Conservation (phyloP, 2,329 filamentous ascomycete species). For the Botrytis sinoallii region DNA sequence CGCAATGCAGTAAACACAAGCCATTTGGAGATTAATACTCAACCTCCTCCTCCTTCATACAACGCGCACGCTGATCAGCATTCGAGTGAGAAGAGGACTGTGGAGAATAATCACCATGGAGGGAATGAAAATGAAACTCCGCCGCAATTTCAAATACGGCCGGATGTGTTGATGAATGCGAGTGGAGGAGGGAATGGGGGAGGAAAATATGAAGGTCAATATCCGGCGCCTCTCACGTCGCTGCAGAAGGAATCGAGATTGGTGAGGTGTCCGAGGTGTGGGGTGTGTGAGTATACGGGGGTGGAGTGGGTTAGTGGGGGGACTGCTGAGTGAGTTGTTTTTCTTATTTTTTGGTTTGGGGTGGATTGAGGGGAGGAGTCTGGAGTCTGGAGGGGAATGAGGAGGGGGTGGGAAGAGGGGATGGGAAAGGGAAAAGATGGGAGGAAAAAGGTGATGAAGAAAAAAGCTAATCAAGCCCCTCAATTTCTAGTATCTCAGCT, state of each 20-base stretch:
- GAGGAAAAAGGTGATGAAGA: neutral
- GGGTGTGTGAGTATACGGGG: neutral
- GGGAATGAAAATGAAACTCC: neutral
- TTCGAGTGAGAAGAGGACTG: neutral
- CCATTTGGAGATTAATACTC: neutral
- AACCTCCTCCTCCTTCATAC: neutral
- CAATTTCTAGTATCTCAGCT: neutral
- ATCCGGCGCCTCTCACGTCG: neutral
- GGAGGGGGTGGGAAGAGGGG: neutral
- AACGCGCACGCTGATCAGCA: neutral
- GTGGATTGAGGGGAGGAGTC: neutral
- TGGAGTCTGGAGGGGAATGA: neutral
- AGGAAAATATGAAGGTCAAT: neutral
- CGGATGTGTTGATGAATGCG: neutral
- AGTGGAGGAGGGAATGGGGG: neutral
- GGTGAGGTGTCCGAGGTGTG: neutral
- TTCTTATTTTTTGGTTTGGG: neutral
- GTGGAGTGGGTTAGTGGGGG: constrained; percentile 4
- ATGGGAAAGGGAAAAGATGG: too few species aligned
- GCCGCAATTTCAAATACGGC: neutral
- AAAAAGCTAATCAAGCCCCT: neutral
- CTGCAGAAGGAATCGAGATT: neutral
- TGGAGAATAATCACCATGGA: neutral
- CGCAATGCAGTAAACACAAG: neutral
- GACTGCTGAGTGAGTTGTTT: neutral